Evolutionary conservation across 2,329 filamentous ascomycete species (phyloP).

Genomic region (Fusarium mexicanum): DNA sequence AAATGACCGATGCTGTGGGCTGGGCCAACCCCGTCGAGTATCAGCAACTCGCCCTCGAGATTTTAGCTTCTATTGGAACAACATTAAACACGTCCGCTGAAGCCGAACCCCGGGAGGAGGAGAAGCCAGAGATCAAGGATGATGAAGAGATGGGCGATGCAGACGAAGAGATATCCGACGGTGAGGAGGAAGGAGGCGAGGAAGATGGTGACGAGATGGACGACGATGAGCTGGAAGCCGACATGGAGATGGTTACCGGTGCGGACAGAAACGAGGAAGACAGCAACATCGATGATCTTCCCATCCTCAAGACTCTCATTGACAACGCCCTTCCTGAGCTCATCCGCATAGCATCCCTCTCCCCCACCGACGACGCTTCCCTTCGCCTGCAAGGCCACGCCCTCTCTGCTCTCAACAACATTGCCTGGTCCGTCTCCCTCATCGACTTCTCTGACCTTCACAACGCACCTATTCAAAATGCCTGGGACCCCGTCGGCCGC

Average conservation of each 20-base stretch:
- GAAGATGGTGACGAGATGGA: slow-evolving; percentile 64
- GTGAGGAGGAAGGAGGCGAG: slow-evolving; percentile 49
- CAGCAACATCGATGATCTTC: slow-evolving; percentile 59
- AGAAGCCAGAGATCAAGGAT: slow-evolving; percentile 52
- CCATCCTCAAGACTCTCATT: slow-evolving; percentile 59
- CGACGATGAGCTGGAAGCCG: slow-evolving; percentile 66
- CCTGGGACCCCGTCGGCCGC: slow-evolving; percentile 64
- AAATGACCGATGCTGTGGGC: slow-evolving; percentile 46
- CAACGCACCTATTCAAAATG: slow-evolving; percentile 60
- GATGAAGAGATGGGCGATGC: slow-evolving; percentile 53
- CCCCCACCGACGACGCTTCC: slow-evolving; percentile 53
- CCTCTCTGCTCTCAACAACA: slow-evolving; percentile 71
- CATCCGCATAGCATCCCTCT: slow-evolving; percentile 57
- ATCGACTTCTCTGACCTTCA: slow-evolving; percentile 66
- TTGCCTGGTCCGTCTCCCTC: slow-evolving; percentile 72
- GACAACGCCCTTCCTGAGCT: slow-evolving; percentile 54
- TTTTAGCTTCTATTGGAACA: slow-evolving; percentile 72
- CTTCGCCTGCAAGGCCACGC: slow-evolving; percentile 62
- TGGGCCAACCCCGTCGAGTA: slow-evolving; percentile 57
- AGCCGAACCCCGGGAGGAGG: slow-evolving; percentile 46
- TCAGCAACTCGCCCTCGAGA: slow-evolving; percentile 66
- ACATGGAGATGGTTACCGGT: slow-evolving; percentile 72
- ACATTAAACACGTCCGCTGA: slow-evolving; percentile 63
- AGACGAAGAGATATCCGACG: slow-evolving; percentile 50
- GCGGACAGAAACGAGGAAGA: slow-evolving; percentile 53